Base-by-base conservation (phyloP, 2,329 filamentous ascomycete species). In the Xylaria arbuscula region DNA sequence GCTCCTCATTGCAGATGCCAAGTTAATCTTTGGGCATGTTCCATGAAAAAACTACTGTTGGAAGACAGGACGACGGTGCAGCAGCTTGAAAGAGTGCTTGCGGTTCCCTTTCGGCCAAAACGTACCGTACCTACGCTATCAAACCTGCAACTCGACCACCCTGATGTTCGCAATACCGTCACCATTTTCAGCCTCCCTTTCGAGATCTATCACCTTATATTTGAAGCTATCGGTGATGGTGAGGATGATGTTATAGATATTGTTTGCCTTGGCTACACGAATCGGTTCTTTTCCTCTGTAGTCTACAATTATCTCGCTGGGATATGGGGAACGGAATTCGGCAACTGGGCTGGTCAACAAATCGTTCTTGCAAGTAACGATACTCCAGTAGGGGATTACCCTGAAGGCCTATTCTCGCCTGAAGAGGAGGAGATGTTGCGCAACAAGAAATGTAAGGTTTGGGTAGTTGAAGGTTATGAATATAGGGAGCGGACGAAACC, bases 311-410 rank as follows among this genome's bases (percentile, higher is more conserved):
- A 1, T 51, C 66, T 36, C 54, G 69, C 42, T 64, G 72, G 58
- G 76, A 72, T 13, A 2, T 59, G 47, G 66, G 7, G 50, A 64
- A 24, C 70, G 70, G 15, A 9, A 28, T 28, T 3, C 28, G 76
- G 74, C 9, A 53, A 32, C 36, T 80, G 76, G 77, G 74, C 76
- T 9, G 75, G 75, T 2, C 71, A 74, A 66, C 73, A 70, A 8
- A 72, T 80, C n/a, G 71, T 78, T 34, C 78, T 72, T 34, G 70
- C 76, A 4, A 75, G 74, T 45, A 64, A 74, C 9, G 42, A 64
- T 7, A 58, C 61, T n/a, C n/a, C n/a, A n/a, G n/a, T n/a, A n/a
- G n/a, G n/a, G 13, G 58, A 71, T 19, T 68, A 65, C 32, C 73
- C 72, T 38, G 47, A 67, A 28, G 72, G 65, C 1, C 62, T 72